These are phyloP conservation scores for Penicillium italicum DNA, from an alignment of 2,329 filamentous ascomycete genomes.

Conservation along the genomic window DNA sequence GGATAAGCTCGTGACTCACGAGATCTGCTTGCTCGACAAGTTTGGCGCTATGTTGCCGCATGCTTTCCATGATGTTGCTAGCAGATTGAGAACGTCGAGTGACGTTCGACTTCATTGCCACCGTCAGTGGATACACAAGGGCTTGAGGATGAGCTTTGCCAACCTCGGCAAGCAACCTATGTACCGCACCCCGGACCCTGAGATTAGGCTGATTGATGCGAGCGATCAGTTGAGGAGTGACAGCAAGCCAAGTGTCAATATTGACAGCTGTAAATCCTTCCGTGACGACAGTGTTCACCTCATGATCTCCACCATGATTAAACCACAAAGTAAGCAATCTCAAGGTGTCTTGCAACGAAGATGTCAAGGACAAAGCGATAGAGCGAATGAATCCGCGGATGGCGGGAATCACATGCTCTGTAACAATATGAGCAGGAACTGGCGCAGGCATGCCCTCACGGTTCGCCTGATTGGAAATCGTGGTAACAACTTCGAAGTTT, in stretches of 20 bases:
- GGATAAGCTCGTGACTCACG: slow-evolving; percentile 93
- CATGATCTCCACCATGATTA: slow-evolving; percentile 78
- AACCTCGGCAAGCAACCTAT: slow-evolving; percentile 87
- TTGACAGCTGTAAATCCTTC: slow-evolving; percentile 90
- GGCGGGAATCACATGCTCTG: slow-evolving; percentile 88
- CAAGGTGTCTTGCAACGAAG: slow-evolving; percentile 92
- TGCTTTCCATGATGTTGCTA: slow-evolving; percentile 92
- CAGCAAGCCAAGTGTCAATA: slow-evolving; percentile 97
- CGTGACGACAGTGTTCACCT: slow-evolving; percentile 83
- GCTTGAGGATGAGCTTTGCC: slow-evolving; percentile 94
- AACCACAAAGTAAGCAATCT: slow-evolving; percentile 95
- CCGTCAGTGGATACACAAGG: slow-evolving; percentile 92
- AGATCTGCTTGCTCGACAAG: slow-evolving; percentile 93
- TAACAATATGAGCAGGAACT: slow-evolving; percentile 65
- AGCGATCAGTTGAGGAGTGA: slow-evolving; percentile 95
- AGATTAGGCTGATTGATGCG: slow-evolving; percentile 94
- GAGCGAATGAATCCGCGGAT: slow-evolving; percentile 97
- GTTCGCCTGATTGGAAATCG: slow-evolving; percentile 65
- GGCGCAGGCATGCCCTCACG: slow-evolving; percentile 48
- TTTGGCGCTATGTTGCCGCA: slow-evolving; percentile 88
- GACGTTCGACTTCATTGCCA: slow-evolving; percentile 95
- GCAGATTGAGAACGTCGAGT: slow-evolving; percentile 82
- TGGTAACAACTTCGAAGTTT: slow-evolving; percentile 96
- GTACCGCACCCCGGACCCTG: slow-evolving; percentile 82
- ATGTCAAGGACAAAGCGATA: slow-evolving; percentile 84